These are phyloP conservation scores for Euptelea pleiosperma DNA, from an alignment of 164 flowering plant genomes.

Conservation along the genomic window DNA sequence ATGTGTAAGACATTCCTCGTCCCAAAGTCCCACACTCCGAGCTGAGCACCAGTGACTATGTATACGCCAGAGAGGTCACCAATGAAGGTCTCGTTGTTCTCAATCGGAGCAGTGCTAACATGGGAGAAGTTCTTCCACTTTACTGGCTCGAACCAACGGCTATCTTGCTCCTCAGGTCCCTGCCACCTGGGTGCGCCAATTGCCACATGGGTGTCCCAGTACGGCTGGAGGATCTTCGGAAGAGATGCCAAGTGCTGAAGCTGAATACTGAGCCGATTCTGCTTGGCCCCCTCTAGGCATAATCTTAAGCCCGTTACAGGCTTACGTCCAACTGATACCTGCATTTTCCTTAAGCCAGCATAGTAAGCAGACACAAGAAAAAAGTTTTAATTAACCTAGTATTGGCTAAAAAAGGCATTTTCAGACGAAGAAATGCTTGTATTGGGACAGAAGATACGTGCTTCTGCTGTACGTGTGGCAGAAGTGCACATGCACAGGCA, in stretches of 20 bases:
- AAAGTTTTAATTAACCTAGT: too few relatives aligned
- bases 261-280: constrained; percentile 62
- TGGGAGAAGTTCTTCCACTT: constrained; percentile 93
- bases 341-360: constrained; percentile 23
- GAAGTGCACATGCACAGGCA: too few relatives aligned
- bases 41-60: constrained; percentile 92
- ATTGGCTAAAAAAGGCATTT: too few relatives aligned
- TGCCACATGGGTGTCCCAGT: constrained; percentile 78
- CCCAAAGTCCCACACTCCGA: constrained; percentile 96
- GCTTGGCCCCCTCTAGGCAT: constrained; percentile 72
- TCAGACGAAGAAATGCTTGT: too few relatives aligned
- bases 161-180: constrained; percentile 93
- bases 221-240: constrained; percentile 71
- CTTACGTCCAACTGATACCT: constrained; percentile 79
- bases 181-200: constrained; percentile 90
- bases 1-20: constrained; percentile 65
- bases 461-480: too few relatives aligned
- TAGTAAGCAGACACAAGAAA: not conserved
- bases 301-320: constrained; percentile 80
- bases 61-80: constrained; percentile 59
- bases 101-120: constrained; percentile 84
- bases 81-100: constrained; percentile 52
- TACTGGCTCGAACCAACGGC: constrained; percentile 88
- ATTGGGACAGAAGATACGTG: too few relatives aligned
- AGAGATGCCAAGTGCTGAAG: constrained; percentile 70